Evolutionary conservation across 1,139 yeast genomes (phyloP).

Genomic region (Taphrina sp.): DNA sequence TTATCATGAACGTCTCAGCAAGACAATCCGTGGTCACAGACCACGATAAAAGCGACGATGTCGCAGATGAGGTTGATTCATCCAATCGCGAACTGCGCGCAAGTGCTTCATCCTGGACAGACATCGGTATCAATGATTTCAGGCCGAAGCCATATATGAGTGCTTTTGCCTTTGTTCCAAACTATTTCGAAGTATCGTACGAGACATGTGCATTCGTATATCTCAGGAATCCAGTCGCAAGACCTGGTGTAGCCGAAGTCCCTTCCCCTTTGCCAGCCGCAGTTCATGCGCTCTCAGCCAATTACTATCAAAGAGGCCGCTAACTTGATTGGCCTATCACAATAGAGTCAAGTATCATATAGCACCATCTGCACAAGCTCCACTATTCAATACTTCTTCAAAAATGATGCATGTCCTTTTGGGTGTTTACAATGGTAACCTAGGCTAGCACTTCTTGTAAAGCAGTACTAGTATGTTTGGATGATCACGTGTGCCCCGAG

Average conservation of each 20-base stretch:
- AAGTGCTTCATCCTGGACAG: slow-evolving; percentile 19
- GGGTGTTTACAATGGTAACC: too few relatives aligned
- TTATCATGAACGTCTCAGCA: slow-evolving; percentile 65
- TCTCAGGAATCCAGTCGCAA: slow-evolving; percentile 91
- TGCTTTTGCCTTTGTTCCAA: slow-evolving; percentile 87
- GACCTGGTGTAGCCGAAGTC: slow-evolving; percentile 96
- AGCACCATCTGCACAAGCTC: too few relatives aligned
- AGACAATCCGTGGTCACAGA: slow-evolving; percentile 57
- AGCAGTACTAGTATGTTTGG: too few relatives aligned
- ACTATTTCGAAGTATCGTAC: slow-evolving; percentile 85
- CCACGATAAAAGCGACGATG: slow-evolving; percentile 64
- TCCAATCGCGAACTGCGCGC: neutral
- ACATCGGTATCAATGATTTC: slow-evolving; percentile 54
- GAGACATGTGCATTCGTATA: slow-evolving; percentile 92
- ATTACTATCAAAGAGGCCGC: slow-evolving; percentile 75
- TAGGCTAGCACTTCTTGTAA: too few relatives aligned
- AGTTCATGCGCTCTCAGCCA: slow-evolving; percentile 90
- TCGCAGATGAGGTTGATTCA: slow-evolving; percentile 55
- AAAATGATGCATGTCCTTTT: too few relatives aligned
- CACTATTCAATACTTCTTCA: too few relatives aligned
- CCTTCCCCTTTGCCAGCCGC: slow-evolving; percentile 82
- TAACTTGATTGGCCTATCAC: too few relatives aligned
- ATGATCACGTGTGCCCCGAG: too few relatives aligned
- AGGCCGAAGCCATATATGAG: slow-evolving; percentile 92
- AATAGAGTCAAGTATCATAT: too few relatives aligned